Base-by-base conservation (phyloP, 2,329 filamentous ascomycete genomes). In the Penicillium sp. region DNA sequence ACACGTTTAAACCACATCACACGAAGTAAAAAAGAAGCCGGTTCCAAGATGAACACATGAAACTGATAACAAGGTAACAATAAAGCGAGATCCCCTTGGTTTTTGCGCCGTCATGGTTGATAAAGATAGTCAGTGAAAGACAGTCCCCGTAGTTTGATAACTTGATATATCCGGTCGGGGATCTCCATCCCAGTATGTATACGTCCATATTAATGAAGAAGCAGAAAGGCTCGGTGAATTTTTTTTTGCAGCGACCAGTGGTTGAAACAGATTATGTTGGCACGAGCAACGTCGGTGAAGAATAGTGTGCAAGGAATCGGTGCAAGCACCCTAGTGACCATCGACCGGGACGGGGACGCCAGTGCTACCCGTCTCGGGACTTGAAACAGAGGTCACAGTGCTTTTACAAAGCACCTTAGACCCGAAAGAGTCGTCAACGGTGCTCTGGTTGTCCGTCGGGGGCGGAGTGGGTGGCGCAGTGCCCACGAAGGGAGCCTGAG, bases 391-490 rank as follows among this genome's bases (percentile, higher is more conserved):
- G 7, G 72, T 73, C 62, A 76, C 70, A 11, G 73, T 74, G 64
- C 71, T 75, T 55, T 73, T 71, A 22, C 70, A 68, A 57, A 75
- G 69, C 14, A 67, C 71, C 64, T 78, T 78, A 14, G 71, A 62
- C 49, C 75, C 73, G 4, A 79, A 72, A 68, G 78, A 73, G 57
- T 75, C 79, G 58, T 82, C 81, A 35, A 79, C 73, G 53, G 85
- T 84, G 70, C 87, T 90, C 71, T 90, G 90, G 42, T 85, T 85
- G 68, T 89, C 88, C 67, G 84, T 88, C 1, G 88, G 90, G 57
- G 91, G 82, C 25, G 83, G 82, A 1, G 89, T 90, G 0, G 88
- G 89, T 8, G 87, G 85, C 0, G 84, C 83, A 10, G 82, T 80
- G 19, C 56, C 87, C 83, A 77, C 78, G 76, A 70, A 79, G 76